Evolutionary conservation across 2,329 filamentous ascomycete species (phyloP), one percentile per base, ranked within the genome.

Genomic region (Leptosphaerulina australis): DNA sequence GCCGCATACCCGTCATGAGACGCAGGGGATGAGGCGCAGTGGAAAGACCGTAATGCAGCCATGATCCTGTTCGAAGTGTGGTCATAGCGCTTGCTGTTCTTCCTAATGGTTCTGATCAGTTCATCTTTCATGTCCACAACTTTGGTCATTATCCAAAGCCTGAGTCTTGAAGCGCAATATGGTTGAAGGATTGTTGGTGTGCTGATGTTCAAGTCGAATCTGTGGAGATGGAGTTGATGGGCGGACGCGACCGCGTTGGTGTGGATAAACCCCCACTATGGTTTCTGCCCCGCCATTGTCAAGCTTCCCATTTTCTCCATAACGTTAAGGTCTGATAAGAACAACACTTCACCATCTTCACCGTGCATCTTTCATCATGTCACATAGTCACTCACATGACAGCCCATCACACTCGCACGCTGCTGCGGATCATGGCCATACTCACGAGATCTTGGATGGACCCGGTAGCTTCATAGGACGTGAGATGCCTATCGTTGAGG

Each of bases 401-500:
- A 60, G 50, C 43, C 58, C 49, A 15, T 76, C 78, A 48, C 80
- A 83, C 69, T 79, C 81, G 49, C 72, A 75, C 31, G 72, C 67
- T 53, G 81, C 80, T 45, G 80, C 79, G 31, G 88, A 93, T 68
- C 94, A 97, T 74, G 94, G 94, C 64, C 94, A 99, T 78, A 90
- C 88, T 1, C 94, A 97, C 73, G 94, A 97, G 79, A 91, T 97
- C 67, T 88, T 97, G 61, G 88, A 94, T 68, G 93, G 93, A 0
- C 94, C 94, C 0, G 94, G 94, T 34, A 96, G 91, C 69, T 97
- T 88, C 71, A 75, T 94, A 24, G 87, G 88, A 40, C 87, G 94
- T 12, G 94, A 97, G 77, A 92, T 96, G 90, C 94, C 93, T 55
- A 88, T 97, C 48, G 84, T 91, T 58, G 89, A 96, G 62, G 91